Conservation (phyloP, 352 stramenopile species). For the Phytopythium delawarense region DNA sequence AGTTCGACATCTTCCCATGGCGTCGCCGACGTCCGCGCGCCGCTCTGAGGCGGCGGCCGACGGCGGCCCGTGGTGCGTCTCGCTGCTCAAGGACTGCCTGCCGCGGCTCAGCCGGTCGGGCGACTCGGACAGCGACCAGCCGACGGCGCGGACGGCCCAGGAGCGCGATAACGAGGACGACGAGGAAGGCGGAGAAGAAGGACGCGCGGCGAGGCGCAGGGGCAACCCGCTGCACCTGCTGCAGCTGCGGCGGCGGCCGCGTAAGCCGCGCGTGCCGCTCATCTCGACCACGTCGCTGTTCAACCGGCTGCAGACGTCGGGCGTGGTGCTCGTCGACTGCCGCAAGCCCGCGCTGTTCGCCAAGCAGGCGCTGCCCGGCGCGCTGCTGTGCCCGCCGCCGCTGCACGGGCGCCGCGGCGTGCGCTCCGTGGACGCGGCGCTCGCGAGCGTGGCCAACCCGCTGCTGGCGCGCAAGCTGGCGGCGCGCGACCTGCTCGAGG, state of each 20-base stretch:
- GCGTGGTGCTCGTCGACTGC: conserved; percentile 67
- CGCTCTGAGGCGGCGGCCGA: neutral
- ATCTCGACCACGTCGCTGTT: conserved; percentile 68
- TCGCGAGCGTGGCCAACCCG: conserved; percentile 29
- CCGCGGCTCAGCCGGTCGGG: neutral
- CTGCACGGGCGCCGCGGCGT: no score
- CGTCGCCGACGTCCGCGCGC: neutral
- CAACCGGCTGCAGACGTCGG: conserved; percentile 65
- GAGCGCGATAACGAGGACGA: neutral
- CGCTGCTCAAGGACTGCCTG: conserved; percentile 3
- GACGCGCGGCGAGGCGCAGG: conserved; percentile 5
- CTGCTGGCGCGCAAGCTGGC: conserved; percentile 40
- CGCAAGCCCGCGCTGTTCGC: conserved; percentile 46
- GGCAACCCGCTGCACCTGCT: conserved; percentile 24
- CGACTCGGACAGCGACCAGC: conserved; percentile 9
- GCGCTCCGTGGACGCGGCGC: conserved; percentile 52
- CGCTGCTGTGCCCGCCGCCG: conserved; percentile 49
- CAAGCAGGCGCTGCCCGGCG: conserved; percentile 33
- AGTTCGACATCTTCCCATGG: conserved; percentile 1
- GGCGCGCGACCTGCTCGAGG: conserved; percentile 59
- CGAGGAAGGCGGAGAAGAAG: conserved; percentile 3
- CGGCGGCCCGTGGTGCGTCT: conserved; percentile 1
- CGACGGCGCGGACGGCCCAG: neutral
- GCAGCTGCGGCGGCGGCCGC: conserved; percentile 19
- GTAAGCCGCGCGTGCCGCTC: conserved; percentile 36